Conservation (phyloP, 2,329 filamentous ascomycete species). For the Colletotrichum sp. region DNA sequence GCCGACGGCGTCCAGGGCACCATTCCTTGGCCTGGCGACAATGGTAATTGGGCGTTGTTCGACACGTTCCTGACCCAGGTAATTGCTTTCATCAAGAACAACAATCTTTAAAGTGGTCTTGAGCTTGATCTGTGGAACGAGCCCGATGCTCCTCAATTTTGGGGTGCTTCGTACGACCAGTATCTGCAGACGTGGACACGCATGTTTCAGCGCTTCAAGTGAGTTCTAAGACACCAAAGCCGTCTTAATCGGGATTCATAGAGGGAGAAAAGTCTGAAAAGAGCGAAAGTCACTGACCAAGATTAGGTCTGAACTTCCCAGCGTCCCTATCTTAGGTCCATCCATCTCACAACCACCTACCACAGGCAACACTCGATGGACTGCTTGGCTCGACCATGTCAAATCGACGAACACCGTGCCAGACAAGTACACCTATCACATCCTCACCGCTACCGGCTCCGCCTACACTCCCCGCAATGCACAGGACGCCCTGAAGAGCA, state of each 20-base stretch:
- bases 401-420: not conserved
- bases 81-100: not conserved
- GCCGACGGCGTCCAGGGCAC: slow-evolving; percentile 6
- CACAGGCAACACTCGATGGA: not conserved
- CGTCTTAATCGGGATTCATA: too few relatives aligned
- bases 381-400: not conserved
- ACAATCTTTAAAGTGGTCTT: not conserved
- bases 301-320: not conserved
- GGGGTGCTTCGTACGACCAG: slow-evolving; percentile 6
- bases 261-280: too few relatives aligned
- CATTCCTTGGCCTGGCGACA: slow-evolving; percentile 13
- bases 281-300: not conserved
- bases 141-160: slow-evolving; percentile 8
- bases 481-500: not conserved
- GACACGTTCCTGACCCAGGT: slow-evolving; percentile 1
- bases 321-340: not conserved
- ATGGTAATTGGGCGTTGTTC: slow-evolving; percentile 7
- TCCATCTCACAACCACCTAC: not conserved
- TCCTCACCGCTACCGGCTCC: not conserved
- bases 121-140: slow-evolving; percentile 20
- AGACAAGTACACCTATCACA: not conserved
- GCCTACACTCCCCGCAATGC: not conserved
- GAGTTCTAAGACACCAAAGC: not conserved
- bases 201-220: not conserved
- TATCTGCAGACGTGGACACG: slow-evolving; percentile 10